Evolutionary conservation across 1,284 basidiomycete genomes (phyloP).

Genomic region (Irpex lacteus): DNA sequence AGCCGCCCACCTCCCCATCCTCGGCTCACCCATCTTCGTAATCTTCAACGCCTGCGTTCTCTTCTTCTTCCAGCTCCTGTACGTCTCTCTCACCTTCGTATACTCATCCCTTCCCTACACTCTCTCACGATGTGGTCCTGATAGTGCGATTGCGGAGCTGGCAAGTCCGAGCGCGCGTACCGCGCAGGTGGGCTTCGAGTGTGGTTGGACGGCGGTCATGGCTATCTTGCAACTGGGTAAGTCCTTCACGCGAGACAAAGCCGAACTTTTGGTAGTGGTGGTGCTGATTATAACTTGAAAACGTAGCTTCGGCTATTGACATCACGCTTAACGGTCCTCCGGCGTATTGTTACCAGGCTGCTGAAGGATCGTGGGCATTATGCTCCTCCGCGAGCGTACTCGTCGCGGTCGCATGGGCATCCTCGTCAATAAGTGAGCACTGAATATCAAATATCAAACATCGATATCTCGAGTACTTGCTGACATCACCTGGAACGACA

Average conservation of each 20-base stretch:
- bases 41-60: conserved; percentile 46
- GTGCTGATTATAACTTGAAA: too few relatives aligned
- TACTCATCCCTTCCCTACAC: too few relatives aligned
- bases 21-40: conserved; percentile 48
- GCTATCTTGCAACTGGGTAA: conserved; percentile 48
- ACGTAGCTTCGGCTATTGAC: conserved; percentile 43
- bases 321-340: conserved; percentile 40
- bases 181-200: conserved; percentile 48
- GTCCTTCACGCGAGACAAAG: conserved; percentile 13
- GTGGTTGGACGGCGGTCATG: conserved; percentile 48
- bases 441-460: not conserved
- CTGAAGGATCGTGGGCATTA: conserved; percentile 38
- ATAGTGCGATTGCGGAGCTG: conserved; percentile 39
- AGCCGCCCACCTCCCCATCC: conserved; percentile 33
- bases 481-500: conserved; percentile 21
- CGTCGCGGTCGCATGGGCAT: conserved; percentile 53
- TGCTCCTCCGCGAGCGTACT: conserved; percentile 55
- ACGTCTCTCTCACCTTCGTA: not conserved
- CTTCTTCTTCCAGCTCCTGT: conserved; percentile 47
- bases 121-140: not conserved
- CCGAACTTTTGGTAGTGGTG: not conserved
- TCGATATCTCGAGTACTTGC: conserved; percentile 7
- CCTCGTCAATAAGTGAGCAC: conserved; percentile 44
- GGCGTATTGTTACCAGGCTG: conserved; percentile 28
- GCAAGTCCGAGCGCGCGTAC: conserved; percentile 33